A percentile compares a stretch with the other conserved stretches of the same genome.
These are phyloP conservation scores for Sporothrix phasma DNA, from an alignment of 2,329 filamentous ascomycete species.

Conservation along the genomic window DNA sequence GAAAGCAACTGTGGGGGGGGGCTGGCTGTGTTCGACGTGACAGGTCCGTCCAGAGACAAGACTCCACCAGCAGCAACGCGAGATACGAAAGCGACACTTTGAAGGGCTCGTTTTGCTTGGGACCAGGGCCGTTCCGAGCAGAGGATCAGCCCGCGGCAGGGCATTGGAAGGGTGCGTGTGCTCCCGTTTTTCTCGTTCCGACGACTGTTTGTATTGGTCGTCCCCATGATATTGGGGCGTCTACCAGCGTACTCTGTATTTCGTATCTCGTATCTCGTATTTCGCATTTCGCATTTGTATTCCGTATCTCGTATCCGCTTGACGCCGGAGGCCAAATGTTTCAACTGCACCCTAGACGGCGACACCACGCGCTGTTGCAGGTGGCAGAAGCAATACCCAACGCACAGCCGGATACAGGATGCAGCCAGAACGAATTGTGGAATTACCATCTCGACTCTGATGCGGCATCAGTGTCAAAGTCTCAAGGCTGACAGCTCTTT, in stretches of 20 bases:
- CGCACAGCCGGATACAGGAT: too few relatives aligned
- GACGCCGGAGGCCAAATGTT: too few relatives aligned
- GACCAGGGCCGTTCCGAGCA: background rate
- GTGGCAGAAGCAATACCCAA: too few relatives aligned
- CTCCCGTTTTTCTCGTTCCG: too few relatives aligned
- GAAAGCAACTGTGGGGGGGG: background rate
- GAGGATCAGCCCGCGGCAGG: background rate
- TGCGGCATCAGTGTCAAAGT: too few relatives aligned
- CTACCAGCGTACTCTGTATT: background rate
- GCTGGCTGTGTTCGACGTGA: background rate
- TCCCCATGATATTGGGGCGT: background rate
- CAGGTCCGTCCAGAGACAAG: background rate
- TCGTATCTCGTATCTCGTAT: background rate
- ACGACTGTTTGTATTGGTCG: background rate
- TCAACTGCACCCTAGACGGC: too few relatives aligned
- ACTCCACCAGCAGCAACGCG: background rate
- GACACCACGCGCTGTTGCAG: too few relatives aligned
- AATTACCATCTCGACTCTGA: too few relatives aligned
- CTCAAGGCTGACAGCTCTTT: background rate
- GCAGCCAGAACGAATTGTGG: too few relatives aligned
- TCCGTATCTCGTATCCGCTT: too few relatives aligned
- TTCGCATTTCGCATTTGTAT: background rate
- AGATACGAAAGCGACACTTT: background rate
- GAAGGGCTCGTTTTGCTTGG: background rate
- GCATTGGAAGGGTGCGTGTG: background rate